Evolutionary conservation across 2,329 filamentous ascomycete species (phyloP).

Genomic region (Beauveria caledonica): DNA sequence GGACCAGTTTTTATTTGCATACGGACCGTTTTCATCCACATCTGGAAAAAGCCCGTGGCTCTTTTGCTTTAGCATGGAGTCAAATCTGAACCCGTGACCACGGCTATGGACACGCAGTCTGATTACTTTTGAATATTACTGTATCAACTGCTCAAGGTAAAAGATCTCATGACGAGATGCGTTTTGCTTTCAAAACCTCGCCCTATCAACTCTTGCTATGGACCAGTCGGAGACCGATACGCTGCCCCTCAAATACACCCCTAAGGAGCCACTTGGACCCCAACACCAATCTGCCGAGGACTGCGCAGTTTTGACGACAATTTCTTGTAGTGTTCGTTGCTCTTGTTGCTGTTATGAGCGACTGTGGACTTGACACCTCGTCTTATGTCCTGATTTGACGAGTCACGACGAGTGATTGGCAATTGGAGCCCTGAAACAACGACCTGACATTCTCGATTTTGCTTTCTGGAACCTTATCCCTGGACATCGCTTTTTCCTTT

Average conservation of each 20-base stretch:
- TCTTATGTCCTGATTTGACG: neutral
- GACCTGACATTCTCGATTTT: no score
- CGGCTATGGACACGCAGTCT: conserved; percentile 4
- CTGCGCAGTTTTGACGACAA: neutral
- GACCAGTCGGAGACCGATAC: neutral
- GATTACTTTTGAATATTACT: conserved; percentile 11
- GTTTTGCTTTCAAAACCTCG: neutral
- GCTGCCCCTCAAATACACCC: neutral
- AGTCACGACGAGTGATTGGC: neutral
- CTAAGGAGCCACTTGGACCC: neutral
- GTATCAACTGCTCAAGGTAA: conserved; percentile 9
- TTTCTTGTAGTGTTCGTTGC: neutral
- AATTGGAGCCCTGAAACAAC: neutral
- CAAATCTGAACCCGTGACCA: neutral
- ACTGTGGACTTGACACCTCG: neutral
- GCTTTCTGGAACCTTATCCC: neutral
- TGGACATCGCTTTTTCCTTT: neutral
- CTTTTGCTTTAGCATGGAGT: neutral
- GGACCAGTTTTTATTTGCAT: neutral
- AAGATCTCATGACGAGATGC: neutral
- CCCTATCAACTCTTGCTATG: neutral
- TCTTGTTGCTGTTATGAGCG: neutral
- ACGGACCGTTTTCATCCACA: neutral
- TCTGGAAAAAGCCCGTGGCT: neutral
- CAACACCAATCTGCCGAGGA: neutral